Evolutionary conservation across 805 yeast species (phyloP), one percentile per base, ranked within the genome.

Genomic region (Brettanomyces bruxellensis): DNA sequence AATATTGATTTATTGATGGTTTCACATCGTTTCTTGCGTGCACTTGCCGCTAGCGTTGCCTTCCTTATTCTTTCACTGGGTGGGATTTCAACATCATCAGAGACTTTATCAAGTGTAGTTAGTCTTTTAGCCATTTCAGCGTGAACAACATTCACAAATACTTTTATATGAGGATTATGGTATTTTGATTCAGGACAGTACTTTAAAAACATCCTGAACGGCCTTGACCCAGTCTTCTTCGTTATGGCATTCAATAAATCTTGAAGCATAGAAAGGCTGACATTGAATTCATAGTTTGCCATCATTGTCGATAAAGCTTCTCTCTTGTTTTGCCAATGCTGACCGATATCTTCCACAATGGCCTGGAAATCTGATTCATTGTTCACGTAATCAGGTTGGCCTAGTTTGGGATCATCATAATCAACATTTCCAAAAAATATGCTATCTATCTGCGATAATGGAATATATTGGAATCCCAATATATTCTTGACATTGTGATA

Each of bases 381-480:
- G 11, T 28, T 9, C 7, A 9, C 32, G 18, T 18, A 18, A 28
- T 28, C 11, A 6, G 38, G 43, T 4, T 8, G 28, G 4, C 25
- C 40, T 7, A 42, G 36, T 4, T 37, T 35, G 12, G 36, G 23
- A 14, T 18, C 30, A 9, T 28, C 24, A 3, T 34, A 11, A 14
- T 38, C 35, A 6, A 40, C 47, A 11, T 24, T 34, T 40, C 74
- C 67, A 53, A 84, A 88, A 50, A 75, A 68, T 7, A 79, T 68
- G 47, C 70, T 65, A 60, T 91, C 97, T 51, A 91, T 75, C 37
- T 81, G 86, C 1, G 68, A 64, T 43, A 90, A 66, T 1, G 95
- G 90, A 28, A 91, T 60, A 61, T 91, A 91, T 62, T 89, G 91
- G 63, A 89, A 93, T 3, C 97, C 99, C 64, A 91, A 87, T 55